Percentiles rank a stretch among this genome's conserved stretches.
These are phyloP conservation scores for Microascus cirrosus DNA, from an alignment of 2,329 filamentous ascomycete genomes.

Conservation along the genomic window DNA sequence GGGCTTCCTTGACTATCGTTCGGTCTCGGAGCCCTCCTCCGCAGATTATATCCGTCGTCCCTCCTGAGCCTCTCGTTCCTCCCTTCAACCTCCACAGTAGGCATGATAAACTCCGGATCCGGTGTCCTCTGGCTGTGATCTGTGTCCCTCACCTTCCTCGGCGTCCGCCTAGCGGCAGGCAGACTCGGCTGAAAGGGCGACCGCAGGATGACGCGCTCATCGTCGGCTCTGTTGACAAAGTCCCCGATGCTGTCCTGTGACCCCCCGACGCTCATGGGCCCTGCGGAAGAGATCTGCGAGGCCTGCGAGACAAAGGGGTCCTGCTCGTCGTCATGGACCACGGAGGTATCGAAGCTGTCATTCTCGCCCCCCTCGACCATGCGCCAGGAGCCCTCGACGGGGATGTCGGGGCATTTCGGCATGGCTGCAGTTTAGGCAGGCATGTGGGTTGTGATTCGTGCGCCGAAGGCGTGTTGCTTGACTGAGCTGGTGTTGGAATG, in stretches of 20 bases:
- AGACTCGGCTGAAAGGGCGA: constrained; percentile 45
- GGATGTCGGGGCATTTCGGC: background rate
- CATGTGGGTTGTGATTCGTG: background rate
- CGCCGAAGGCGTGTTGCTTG: background rate
- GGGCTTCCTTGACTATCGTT: constrained; percentile 11
- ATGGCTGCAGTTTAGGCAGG: background rate
- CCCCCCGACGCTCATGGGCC: constrained; percentile 23
- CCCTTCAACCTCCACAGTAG: constrained; percentile 29
- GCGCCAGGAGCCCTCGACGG: constrained; percentile 46
- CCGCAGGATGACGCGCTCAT: constrained; percentile 42
- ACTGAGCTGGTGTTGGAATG: background rate
- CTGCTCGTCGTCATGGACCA: constrained; percentile 29
- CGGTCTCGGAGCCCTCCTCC: constrained; percentile 13
- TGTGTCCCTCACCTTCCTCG: constrained; percentile 13
- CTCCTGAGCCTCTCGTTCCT: constrained; percentile 19
- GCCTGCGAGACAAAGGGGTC: constrained; percentile 28
- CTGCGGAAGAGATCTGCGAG: constrained; percentile 34
- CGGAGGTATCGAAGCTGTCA: constrained; percentile 47
- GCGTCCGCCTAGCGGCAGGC: constrained; percentile 17
- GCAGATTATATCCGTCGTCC: constrained; percentile 12
- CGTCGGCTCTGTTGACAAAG: constrained; percentile 40
- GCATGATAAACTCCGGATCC: constrained; percentile 44
- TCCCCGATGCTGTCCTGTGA: constrained; percentile 47
- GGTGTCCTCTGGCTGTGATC: constrained; percentile 23
- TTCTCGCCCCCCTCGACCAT: constrained; percentile 48